Conservation (phyloP, 805 yeast species). For the Lipomyces kockii region DNA sequence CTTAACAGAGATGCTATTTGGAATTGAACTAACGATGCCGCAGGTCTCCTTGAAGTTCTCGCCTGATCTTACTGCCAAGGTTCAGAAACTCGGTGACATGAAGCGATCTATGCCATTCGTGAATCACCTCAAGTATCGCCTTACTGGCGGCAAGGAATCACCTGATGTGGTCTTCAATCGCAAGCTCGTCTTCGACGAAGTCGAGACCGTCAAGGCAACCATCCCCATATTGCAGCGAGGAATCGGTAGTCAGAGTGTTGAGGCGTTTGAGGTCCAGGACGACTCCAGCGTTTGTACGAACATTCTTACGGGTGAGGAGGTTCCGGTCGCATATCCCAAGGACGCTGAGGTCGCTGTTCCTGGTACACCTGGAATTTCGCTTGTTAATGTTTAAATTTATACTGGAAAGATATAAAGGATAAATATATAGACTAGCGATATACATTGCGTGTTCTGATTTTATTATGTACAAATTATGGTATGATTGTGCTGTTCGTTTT, state of each 20-base stretch:
- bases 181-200: conserved; percentile 81
- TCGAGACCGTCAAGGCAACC: conserved; percentile 54
- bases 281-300: conserved; percentile 69
- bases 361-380: conserved; percentile 86
- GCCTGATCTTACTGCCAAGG: conserved; percentile 48
- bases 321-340: conserved; percentile 64
- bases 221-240: conserved; percentile 34
- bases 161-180: conserved; percentile 86
- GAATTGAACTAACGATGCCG: neutral
- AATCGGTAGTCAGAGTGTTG: conserved; percentile 23
- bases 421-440: neutral
- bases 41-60: conserved; percentile 43
- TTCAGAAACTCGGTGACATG: conserved; percentile 65
- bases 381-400: conserved; percentile 59
- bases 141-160: conserved; percentile 59
- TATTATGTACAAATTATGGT: neutral
- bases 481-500: neutral
- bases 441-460: neutral
- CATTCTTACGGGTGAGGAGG: conserved; percentile 68
- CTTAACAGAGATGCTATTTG: neutral
- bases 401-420: neutral
- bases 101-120: conserved; percentile 99
- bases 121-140: conserved; percentile 79
- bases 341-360: conserved; percentile 85
- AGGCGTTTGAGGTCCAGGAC: conserved; percentile 62